These are phyloP conservation scores for Aspergillus spinulosporus DNA, from an alignment of 2,329 filamentous ascomycete species.

Conservation along the genomic window DNA sequence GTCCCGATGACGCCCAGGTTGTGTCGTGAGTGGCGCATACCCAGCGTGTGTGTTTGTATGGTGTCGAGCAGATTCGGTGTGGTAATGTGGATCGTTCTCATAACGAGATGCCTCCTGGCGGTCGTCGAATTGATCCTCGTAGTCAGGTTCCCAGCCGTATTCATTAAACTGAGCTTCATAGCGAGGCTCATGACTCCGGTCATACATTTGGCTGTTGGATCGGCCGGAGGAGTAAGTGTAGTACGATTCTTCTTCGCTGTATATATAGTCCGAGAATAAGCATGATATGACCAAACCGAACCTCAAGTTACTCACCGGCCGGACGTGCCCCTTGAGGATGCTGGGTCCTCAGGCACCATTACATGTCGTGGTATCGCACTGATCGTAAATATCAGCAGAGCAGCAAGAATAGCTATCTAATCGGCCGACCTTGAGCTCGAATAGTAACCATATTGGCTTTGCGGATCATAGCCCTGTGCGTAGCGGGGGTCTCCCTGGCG, in stretches of 20 bases:
- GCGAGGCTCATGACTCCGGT: background rate
- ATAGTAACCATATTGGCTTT: background rate
- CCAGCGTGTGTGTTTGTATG: background rate
- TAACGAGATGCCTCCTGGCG: background rate
- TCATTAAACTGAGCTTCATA: background rate
- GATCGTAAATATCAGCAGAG: background rate
- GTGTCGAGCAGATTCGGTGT: background rate
- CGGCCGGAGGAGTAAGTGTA: background rate
- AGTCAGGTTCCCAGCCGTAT: background rate
- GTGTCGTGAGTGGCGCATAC: background rate
- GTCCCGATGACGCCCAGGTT: too few relatives aligned
- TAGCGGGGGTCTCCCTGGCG: background rate
- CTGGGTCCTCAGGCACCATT: too few relatives aligned
- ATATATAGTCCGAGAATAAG: background rate
- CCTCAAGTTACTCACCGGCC: background rate
- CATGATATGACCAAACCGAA: background rate
- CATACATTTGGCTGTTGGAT: background rate
- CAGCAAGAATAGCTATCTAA: background rate
- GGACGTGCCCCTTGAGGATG: too few relatives aligned
- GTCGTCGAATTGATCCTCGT: background rate
- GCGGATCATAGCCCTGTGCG: background rate
- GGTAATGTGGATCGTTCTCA: background rate
- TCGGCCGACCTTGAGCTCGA: background rate
- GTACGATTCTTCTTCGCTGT: background rate
- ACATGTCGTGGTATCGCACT: background rate